A percentile compares a stretch with the other conserved stretches of the same genome.
phyloP scores from a whole-genome alignment of 352 stramenopile genomes.

The Chrysophaeum taylorii region DNA sequence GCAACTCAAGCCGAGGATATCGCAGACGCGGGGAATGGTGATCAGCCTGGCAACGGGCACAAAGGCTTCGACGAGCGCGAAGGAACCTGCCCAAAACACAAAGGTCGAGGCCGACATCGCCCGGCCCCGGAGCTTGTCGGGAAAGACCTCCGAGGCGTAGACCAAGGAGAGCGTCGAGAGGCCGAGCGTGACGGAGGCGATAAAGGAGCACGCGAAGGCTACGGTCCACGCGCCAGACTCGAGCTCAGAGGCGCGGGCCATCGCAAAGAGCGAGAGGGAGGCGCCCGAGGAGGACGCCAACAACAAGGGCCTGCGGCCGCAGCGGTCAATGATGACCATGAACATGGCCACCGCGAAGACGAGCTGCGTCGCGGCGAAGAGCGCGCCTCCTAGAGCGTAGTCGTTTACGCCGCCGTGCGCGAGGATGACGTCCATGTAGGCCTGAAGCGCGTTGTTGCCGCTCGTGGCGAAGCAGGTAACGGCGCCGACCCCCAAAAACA shows the following conservation, averaged over 20 bases:
- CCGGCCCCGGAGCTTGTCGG: neutral
- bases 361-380: neutral
- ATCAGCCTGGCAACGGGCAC: too few species aligned
- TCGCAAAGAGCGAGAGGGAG: neutral
- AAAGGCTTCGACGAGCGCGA: neutral
- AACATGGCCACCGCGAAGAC: neutral
- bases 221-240: too few species aligned
- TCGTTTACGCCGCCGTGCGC: neutral
- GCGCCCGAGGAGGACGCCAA: neutral
- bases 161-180: constrained; percentile 7
- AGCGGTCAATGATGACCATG: neutral
- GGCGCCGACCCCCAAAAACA: neutral
- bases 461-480: neutral
- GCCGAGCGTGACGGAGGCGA: neutral
- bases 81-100: neutral
- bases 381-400: neutral
- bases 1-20: neutral
- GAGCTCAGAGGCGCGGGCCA: neutral
- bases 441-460: neutral
- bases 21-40: too few species aligned
- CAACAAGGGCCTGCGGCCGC: neutral
- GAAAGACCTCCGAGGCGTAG: neutral
- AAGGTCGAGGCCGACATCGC: neutral
- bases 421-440: constrained; percentile 5
- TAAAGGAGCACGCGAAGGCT: neutral